These are phyloP conservation scores for Pyrenochaeta sp. DNA, from an alignment of 2,329 filamentous ascomycete species.

Conservation along the genomic window DNA sequence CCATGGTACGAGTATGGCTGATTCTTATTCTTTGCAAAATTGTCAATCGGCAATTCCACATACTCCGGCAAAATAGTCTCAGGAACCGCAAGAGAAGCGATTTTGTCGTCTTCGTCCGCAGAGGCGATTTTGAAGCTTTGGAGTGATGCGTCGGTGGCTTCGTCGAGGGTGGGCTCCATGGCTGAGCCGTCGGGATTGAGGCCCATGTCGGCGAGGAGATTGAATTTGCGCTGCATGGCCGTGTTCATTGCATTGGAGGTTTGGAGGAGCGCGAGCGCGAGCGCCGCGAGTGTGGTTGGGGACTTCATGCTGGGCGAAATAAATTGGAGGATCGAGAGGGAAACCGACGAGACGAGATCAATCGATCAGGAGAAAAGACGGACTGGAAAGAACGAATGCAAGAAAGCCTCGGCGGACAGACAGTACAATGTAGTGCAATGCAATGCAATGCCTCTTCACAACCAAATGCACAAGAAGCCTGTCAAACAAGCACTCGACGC, in stretches of 20 bases:
- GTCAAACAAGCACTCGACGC: too few species aligned
- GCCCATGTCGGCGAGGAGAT: constrained; percentile 41
- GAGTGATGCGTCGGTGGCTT: constrained; percentile 1
- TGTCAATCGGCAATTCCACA: constrained; percentile 45
- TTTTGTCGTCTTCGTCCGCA: constrained; percentile 4
- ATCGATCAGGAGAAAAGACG: background rate
- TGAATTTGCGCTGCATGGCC: constrained; percentile 29
- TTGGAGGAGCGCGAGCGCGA: constrained; percentile 35
- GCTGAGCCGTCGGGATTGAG: constrained; percentile 41
- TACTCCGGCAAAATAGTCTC: constrained; percentile 40
- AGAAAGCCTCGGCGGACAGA: too few species aligned
- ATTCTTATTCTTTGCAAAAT: constrained; percentile 40
- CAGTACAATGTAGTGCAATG: too few species aligned
- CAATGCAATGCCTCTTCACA: background rate
- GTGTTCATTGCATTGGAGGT: constrained; percentile 27
- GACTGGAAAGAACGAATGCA: background rate
- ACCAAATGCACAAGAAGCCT: background rate
- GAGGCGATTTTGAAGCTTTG: constrained; percentile 9
- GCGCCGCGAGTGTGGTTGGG: constrained; percentile 25
- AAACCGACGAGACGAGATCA: background rate
- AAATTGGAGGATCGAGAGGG: too few species aligned
- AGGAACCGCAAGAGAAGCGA: constrained; percentile 1
- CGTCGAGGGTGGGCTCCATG: constrained; percentile 19
- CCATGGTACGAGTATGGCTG: constrained; percentile 24
- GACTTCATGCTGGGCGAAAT: constrained; percentile 31